These are phyloP conservation scores for Erythrobasidium hasegawianum DNA, from an alignment of 1,284 basidiomycete species.

Conservation along the genomic window DNA sequence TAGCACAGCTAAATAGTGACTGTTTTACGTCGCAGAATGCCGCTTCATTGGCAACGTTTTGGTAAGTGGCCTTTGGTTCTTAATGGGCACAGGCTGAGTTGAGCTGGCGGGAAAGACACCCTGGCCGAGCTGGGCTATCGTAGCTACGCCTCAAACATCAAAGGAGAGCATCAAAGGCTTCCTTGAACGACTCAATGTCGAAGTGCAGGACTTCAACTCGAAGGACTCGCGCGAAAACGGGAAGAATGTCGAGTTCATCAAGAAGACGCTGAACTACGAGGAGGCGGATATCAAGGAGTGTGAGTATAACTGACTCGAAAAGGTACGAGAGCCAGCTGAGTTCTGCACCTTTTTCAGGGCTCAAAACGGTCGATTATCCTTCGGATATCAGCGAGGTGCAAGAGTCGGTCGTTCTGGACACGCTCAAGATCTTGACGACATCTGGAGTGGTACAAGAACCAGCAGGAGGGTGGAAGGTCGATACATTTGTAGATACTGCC, in stretches of 20 bases:
- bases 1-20: neutral
- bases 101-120: conserved; percentile 61
- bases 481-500: conserved; percentile 61
- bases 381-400: conserved; percentile 63
- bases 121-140: conserved; percentile 95
- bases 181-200: conserved; percentile 61
- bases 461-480: conserved; percentile 59
- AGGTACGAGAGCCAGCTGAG: too few relatives aligned
- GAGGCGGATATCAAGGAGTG: conserved; percentile 68
- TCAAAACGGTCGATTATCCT: conserved; percentile 72
- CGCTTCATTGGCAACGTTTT: conserved; percentile 75
- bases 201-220: conserved; percentile 67
- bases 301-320: neutral
- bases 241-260: conserved; percentile 69
- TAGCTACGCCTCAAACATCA: conserved; percentile 64
- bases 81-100: neutral
- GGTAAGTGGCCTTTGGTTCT: neutral
- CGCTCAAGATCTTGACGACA: conserved; percentile 67
- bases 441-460: conserved; percentile 68
- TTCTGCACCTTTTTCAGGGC: conserved; percentile 57
- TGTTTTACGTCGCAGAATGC: conserved; percentile 36
- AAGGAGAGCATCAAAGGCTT: conserved; percentile 59
- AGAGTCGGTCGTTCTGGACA: conserved; percentile 62
- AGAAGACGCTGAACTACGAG: conserved; percentile 71
- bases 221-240: conserved; percentile 57